Base-by-base conservation (phyloP, 2,329 filamentous ascomycete genomes). In the Ilyonectria sp. region DNA sequence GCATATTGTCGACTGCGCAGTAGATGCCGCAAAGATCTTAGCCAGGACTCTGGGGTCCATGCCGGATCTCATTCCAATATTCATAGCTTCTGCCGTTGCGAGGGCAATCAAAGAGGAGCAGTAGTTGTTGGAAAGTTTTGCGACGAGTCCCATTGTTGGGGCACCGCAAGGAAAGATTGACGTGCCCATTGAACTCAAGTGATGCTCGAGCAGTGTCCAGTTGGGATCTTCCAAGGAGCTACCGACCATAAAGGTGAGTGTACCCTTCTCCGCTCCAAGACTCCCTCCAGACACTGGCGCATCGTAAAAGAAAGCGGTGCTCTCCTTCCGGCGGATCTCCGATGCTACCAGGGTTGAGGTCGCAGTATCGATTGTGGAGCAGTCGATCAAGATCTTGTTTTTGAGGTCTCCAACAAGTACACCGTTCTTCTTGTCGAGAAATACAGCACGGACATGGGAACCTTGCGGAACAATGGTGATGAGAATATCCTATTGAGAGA, bases 151-250 rank as follows among this genome's bases (percentile, higher is more conserved):
- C 65, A 68, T 62, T 2, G 53, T 29, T 11, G 33, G 31, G 9
- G 54, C 61, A 8, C 68, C 68, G 23, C 68, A 70, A 10, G 57
- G 46, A 76, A 82, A 31, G 9, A 68, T 43, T 11, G 26, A 46
- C 9, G 50, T 65, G 17, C 67, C 67, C 67, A 66, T 65, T 8
- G 31, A 23, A 15, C 40, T 13, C 29, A 66, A 26, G 5, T 66
- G 23, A 4, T 19, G 17, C 4, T 65, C 11, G 5, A 68, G 11
- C 2, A 53, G 35, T 3, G 31, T 10, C 31, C 35, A 61, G 4
- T 60, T 33, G 21, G 17, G 31, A 37, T 58, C 59, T 13, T 19
- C 33, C n/a, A 10, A 15, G 6, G 66, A 33, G 49, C 62, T 54
- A 9, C 67, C 67, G 1, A 69, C 23, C 57, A 69, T 62, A 15